These are phyloP conservation scores for Macrolepiota fuliginosa DNA, from an alignment of 768 basidiomycete species.

Conservation along the genomic window DNA sequence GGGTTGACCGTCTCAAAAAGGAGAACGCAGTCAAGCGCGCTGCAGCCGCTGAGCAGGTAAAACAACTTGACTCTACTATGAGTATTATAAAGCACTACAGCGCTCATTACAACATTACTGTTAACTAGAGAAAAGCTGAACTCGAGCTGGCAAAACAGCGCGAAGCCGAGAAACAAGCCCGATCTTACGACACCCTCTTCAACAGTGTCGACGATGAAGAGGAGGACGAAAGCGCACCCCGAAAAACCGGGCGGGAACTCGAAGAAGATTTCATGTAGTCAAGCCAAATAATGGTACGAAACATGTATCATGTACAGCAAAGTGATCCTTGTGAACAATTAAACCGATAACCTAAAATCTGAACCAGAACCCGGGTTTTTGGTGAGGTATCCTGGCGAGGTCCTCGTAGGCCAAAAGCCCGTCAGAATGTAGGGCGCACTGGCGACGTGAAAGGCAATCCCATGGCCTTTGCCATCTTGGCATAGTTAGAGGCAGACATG, in stretches of 20 bases:
- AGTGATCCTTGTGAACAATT: not conserved
- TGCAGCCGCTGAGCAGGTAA: conserved; percentile 67
- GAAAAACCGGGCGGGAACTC: conserved; percentile 67
- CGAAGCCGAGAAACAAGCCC: conserved; percentile 83
- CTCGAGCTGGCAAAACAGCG: conserved; percentile 68
- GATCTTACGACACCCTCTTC: conserved; percentile 85
- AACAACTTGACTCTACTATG: not conserved
- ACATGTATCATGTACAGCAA: not conserved
- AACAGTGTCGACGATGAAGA: conserved; percentile 39
- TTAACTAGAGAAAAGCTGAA: conserved; percentile 72
- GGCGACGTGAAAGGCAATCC: conserved; percentile 21
- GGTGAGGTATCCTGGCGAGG: not conserved
- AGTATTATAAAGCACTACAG: not conserved
- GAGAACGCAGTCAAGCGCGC: conserved; percentile 66
- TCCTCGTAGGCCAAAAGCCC: not conserved
- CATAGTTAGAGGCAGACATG: conserved; percentile 17
- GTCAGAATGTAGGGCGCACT: conserved; percentile 20
- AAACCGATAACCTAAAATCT: not conserved
- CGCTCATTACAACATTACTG: not conserved
- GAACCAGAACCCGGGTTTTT: not conserved
- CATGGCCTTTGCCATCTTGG: conserved; percentile 17
- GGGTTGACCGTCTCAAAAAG: conserved; percentile 74
- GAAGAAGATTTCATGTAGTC: conserved; percentile 88
- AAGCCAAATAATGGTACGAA: conserved; percentile 3
- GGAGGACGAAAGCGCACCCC: conserved; percentile 43